Base-by-base conservation (phyloP, 805 yeast species). In the Starmerella gropengiesseri region DNA sequence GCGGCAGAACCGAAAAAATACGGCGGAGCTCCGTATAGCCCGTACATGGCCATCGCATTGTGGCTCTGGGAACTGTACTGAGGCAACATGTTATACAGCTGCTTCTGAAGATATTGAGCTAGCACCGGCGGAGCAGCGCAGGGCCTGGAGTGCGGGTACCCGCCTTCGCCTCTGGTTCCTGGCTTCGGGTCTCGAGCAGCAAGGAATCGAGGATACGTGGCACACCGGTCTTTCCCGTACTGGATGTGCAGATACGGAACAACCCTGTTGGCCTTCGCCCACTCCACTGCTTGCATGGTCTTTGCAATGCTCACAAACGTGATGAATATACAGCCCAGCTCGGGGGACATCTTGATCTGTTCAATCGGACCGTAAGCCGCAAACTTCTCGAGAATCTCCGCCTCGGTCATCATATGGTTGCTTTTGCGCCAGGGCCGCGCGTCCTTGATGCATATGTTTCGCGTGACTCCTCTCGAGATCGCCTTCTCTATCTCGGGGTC, bases 171-270 rank as follows among this genome's bases (percentile, higher is more conserved):
- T n/a, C n/a, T n/a, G n/a, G n/a, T n/a, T n/a, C n/a, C n/a, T n/a
- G n/a, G n/a, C n/a, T n/a, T 33, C 6, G 29, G 7, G 17, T 14
- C 16, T 5, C 13, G 25, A 12, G 32, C 26, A 23, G 31, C 35
- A 5, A 41, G 19, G n/a, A 43, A 31, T 9, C 50, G 36, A 14
- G 53, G 48, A 22, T 37, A 77, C 58, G 87, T 85, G 23, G 96
- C 97, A 62, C 97, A 89, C 57, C 98, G 73, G 60, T 85, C 95
- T 58, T 86, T 86, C 40, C 96, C 96, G 59, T 82, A 87, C 59
- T 86, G 85, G 53, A 89, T 81, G 61, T 84, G 84, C 55, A 86
- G 70, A 46, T 71, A 70, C 51, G 72, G 70, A 45, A 65, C 64
- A 26, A 75, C 81, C 5, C 70, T 70, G 55, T 78, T 76, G 35